Percentiles rank a stretch among this genome's conserved stretches.
Conservation (phyloP, 768 basidiomycete genomes). For the Psilocybe cyanescens region DNA sequence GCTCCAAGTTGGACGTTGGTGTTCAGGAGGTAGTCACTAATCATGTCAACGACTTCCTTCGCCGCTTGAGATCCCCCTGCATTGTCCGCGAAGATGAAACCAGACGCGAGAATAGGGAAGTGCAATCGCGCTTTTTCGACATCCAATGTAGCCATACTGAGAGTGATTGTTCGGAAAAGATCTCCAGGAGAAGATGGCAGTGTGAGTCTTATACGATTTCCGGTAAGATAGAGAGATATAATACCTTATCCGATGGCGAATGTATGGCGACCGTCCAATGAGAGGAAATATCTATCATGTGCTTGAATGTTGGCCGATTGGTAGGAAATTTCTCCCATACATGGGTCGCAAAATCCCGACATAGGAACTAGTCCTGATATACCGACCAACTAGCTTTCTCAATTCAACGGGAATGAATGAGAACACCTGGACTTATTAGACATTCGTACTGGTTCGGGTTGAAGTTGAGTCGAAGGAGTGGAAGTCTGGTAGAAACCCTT, state of each 20-base stretch:
- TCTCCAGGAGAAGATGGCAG: background rate
- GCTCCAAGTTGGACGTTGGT: constrained; percentile 79
- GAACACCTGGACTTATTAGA: background rate
- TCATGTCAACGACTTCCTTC: constrained; percentile 55
- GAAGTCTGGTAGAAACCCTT: too few relatives aligned
- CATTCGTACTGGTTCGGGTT: too few relatives aligned
- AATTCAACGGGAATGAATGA: background rate
- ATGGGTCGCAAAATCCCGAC: background rate
- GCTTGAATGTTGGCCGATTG: background rate
- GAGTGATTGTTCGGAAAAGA: background rate
- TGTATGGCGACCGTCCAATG: background rate
- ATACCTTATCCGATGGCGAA: background rate
- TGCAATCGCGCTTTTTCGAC: constrained; percentile 54
- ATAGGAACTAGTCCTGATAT: background rate
- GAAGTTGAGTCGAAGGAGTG: too few relatives aligned
- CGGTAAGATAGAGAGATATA: background rate
- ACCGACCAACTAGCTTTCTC: background rate
- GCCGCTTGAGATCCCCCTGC: constrained; percentile 75
- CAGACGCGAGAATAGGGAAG: constrained; percentile 64
- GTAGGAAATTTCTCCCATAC: background rate
- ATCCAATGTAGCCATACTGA: constrained; percentile 29
- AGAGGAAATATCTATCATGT: background rate
- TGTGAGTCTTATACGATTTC: background rate
- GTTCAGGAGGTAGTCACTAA: constrained; percentile 70
- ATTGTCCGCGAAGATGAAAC: constrained; percentile 75